Base-by-base conservation (phyloP, 2,329 filamentous ascomycete species). In the Rhinocladiella similis region DNA sequence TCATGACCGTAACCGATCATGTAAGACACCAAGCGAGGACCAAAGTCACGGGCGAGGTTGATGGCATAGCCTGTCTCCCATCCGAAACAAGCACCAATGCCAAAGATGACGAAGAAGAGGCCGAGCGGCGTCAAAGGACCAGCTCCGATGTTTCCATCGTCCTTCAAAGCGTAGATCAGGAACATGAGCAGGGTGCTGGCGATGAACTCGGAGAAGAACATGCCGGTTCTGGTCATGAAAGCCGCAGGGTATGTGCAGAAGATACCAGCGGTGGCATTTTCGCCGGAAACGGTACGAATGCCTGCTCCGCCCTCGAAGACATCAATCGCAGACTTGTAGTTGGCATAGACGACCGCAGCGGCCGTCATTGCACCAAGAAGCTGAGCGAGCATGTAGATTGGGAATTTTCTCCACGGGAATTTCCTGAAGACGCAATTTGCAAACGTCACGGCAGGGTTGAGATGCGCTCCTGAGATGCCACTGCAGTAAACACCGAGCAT, bases 61-160 rank as follows among this genome's bases (percentile, higher is more conserved):
- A 90, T 89, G 14, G 87, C 87, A 71, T 88, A 91, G 36, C 88
- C 87, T 1, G 87, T 91, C 69, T 90, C 83, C 85, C 85, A 90
- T 5, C 88, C 88, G 65, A 89, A 90, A 67, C 85, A 87, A 27
- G 85, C 84, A 18, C 86, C 87, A 20, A 90, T 83, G 12, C 86
- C 87, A 67, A 90, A 90, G 59, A 90, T 84, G 47, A 90, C 75
- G 71, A 90, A 89, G 72, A 89, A 88, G 5, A 90, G 72, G 6
- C 76, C 81, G 1, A 90, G 72, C 0, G 86, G 85, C 55, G 82
- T 77, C 20, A 84, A 63, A 1, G 77, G 75, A 0, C 83, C 83
- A 1, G 84, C 83, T 3, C 83, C 84, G 4, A 73, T 58, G 48
- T 75, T 75, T 2, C 63, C 61, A 19, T 74, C 67, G 43, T 76